phyloP scores from a whole-genome alignment of 78 protist species.

The Polysphondylium violaceum region DNA sequence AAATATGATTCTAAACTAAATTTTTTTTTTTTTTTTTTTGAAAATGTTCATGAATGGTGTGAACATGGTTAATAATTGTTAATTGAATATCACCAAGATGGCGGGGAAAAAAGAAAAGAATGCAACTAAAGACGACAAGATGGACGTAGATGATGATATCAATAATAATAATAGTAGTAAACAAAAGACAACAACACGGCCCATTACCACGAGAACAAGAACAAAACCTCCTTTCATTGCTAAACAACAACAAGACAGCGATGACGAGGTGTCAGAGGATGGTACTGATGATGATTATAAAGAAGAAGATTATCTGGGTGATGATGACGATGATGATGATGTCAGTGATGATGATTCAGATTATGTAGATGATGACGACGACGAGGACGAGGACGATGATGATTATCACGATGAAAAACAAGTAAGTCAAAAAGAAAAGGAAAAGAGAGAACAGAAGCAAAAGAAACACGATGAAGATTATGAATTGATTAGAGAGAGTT shows the following conservation, averaged over 20 bases:
- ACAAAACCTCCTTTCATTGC: neutral
- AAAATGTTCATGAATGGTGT: no score
- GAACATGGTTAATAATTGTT: no score
- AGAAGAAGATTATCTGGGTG: neutral
- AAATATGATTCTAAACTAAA: no score
- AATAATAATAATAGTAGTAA: no score
- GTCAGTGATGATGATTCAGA: neutral
- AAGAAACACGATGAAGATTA: neutral
- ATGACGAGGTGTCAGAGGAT: neutral
- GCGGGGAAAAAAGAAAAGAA: no score
- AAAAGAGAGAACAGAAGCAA: neutral
- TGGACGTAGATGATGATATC: no score
- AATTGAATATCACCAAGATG: no score
- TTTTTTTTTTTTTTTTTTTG: no score
- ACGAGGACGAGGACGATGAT: neutral
- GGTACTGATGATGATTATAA: neutral
- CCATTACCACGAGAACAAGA: no score
- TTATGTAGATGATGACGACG: neutral
- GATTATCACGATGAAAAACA: neutral
- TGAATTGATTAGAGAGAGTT: neutral
- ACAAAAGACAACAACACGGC: no score
- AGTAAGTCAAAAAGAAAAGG: neutral
- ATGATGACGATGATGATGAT: conserved; percentile 1
- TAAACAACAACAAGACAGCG: neutral
- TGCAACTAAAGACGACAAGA: no score